A percentile compares a stretch with the other conserved stretches of the same genome.
These are phyloP conservation scores for Leishmania guyanensis DNA, from an alignment of 208 protist species.

Conservation along the genomic window DNA sequence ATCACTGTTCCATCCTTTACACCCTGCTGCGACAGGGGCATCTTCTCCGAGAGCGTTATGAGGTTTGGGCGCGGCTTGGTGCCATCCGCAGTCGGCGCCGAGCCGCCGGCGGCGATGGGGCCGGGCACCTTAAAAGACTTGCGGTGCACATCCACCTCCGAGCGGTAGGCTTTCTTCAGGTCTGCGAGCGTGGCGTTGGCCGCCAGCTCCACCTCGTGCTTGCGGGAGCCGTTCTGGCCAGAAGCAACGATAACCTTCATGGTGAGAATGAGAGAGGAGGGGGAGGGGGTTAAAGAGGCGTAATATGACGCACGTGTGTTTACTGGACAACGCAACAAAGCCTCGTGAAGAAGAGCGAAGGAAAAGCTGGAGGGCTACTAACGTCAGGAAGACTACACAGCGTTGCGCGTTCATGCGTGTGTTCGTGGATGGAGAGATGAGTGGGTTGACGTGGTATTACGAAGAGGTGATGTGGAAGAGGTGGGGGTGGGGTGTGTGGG, in stretches of 20 bases:
- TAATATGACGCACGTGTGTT: neutral
- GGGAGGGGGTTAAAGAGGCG: neutral
- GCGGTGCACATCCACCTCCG: conserved; percentile 57
- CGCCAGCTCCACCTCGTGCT: conserved; percentile 63
- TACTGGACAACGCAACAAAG: neutral
- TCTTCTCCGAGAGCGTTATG: conserved; percentile 50
- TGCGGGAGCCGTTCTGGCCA: conserved; percentile 37
- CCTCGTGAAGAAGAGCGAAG: neutral
- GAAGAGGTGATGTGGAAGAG: neutral
- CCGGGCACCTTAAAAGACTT: conserved; percentile 75
- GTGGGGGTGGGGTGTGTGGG: neutral
- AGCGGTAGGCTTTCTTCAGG: conserved; percentile 70
- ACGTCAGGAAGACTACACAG: neutral
- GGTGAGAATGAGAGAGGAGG: neutral
- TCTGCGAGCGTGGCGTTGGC: conserved; percentile 65
- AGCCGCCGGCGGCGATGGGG: conserved; percentile 22
- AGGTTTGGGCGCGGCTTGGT: conserved; percentile 45
- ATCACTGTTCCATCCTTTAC: conserved; percentile 70
- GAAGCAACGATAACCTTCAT: conserved; percentile 83
- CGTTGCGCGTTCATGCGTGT: neutral
- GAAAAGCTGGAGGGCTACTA: neutral
- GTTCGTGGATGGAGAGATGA: neutral
- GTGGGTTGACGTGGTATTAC: neutral
- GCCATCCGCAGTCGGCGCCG: conserved; percentile 31
- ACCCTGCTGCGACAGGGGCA: conserved; percentile 60